Evolutionary conservation across 2,329 filamentous ascomycete genomes (phyloP).

Genomic region (Exophiala spinifera): DNA sequence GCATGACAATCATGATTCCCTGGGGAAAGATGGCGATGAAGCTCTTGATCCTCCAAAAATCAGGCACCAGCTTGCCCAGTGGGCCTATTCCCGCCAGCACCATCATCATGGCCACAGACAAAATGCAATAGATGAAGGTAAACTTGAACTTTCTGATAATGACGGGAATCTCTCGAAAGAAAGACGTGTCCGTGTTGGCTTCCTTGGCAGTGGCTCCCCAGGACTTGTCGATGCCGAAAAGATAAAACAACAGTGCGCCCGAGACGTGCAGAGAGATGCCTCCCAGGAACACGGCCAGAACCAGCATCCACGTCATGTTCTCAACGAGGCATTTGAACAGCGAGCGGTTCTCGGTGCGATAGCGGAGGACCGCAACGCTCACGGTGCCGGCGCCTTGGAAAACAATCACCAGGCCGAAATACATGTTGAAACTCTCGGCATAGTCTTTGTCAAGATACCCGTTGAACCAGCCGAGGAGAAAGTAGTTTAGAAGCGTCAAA

Average conservation of each 20-base stretch:
- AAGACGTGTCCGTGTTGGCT: slow-evolving; percentile 73
- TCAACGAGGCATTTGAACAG: slow-evolving; percentile 52
- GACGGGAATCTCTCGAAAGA: slow-evolving; percentile 78
- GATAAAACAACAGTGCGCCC: slow-evolving; percentile 73
- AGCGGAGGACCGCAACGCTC: slow-evolving; percentile 60
- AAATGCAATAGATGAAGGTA: slow-evolving; percentile 52
- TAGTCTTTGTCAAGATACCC: slow-evolving; percentile 65
- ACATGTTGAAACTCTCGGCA: slow-evolving; percentile 55
- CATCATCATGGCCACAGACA: slow-evolving; percentile 24
- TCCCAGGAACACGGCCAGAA: slow-evolving; percentile 73
- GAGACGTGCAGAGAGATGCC: slow-evolving; percentile 68
- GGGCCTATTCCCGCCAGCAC: slow-evolving; percentile 31
- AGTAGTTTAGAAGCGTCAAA: slow-evolving; percentile 65
- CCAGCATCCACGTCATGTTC: slow-evolving; percentile 61
- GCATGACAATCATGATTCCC: slow-evolving; percentile 40
- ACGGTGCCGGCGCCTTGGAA: slow-evolving; percentile 62
- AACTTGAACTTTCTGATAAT: slow-evolving; percentile 72
- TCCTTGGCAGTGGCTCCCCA: slow-evolving; percentile 85
- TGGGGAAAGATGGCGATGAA: slow-evolving; percentile 71
- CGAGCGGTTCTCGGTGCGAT: slow-evolving; percentile 55
- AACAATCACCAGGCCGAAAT: slow-evolving; percentile 53
- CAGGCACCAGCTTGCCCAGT: slow-evolving; percentile 31
- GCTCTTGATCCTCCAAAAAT: slow-evolving; percentile 42
- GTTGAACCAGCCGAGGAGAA: slow-evolving; percentile 67
- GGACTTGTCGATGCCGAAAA: slow-evolving; percentile 80